Base-by-base conservation (phyloP, 176 grass and related monocot species). In the Triticum turgidum region DNA sequence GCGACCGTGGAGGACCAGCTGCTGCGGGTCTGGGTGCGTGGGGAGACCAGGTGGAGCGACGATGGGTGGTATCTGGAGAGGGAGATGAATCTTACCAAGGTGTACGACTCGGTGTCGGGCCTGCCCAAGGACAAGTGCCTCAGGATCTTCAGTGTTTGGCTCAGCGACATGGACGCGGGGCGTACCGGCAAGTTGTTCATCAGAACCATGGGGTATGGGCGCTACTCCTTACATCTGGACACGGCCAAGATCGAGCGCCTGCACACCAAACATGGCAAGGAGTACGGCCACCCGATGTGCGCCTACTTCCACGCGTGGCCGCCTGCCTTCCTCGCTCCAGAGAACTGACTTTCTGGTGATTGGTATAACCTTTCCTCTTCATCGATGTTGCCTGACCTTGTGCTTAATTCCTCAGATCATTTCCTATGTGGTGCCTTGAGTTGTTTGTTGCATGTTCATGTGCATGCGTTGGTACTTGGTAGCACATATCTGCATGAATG, bases 1-100 rank as follows among this genome's bases (percentile, higher is more conserved):
- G 51, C 34, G n/a, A 71, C 65, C 27, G 11, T 45, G 70, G 70
- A 73, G 70, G 39, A 73, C 21, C 37, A 73, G 20, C 35, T 24
- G 61, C 18, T 84, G 83, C 52, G 20, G 29, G 14, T 51, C 0
- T 76, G 59, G 3, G 72, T 84, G 71, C 38, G 11, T n/a, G 39
- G 59, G 72, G 59, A 39, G 20, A 13, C 5, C 35, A 7, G 69
- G 56, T 17, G 0, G 52, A 62, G 72, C 72, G 25, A 47, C 22
- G 18, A 66, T 18, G 71, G 83, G 41, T 84, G 83, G 83, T 25
- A 76, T 73, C 11, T 76, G 39, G 72, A 84, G 82, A 84, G 38
- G 38, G 25, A 59, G 37, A 73, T 73, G 37, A 32, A 27, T 29
- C 56, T 84, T 1, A 5, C 24, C 10, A 24, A 27, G 6, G 33